Evolutionary conservation across 1,139 yeast genomes (phyloP).

Genomic region (Eremothecium sinecaudum): DNA sequence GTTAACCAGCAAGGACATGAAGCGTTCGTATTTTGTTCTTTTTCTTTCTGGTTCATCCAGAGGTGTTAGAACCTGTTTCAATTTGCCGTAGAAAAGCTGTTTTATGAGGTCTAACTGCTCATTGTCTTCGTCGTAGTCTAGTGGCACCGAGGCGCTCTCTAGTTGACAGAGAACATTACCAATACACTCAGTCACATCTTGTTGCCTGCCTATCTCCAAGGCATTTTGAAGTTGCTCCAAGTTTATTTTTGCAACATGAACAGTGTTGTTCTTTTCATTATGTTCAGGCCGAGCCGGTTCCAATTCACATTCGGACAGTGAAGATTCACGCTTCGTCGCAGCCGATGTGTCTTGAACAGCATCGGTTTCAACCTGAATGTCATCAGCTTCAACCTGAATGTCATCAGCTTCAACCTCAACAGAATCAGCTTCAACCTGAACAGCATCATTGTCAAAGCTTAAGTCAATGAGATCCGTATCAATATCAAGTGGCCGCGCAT

Average conservation of each 20-base stretch:
- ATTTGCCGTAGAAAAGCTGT: slow-evolving; percentile 67
- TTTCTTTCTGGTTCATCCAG: slow-evolving; percentile 25
- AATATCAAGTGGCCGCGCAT: slow-evolving; percentile 4
- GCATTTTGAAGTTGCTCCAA: slow-evolving; percentile 62
- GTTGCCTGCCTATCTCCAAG: slow-evolving; percentile 80
- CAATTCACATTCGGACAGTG: slow-evolving; percentile 8
- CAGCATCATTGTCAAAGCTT: slow-evolving; percentile 7
- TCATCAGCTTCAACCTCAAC: slow-evolving; percentile 8
- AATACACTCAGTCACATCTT: slow-evolving; percentile 94
- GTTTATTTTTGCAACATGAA: slow-evolving; percentile 38
- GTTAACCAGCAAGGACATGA: slow-evolving; percentile 71
- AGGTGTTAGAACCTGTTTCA: slow-evolving; percentile 46
- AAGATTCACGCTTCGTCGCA: slow-evolving; percentile 4
- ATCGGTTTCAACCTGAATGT: slow-evolving; percentile 8
- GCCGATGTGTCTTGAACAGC: slow-evolving; percentile 8
- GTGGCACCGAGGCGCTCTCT: slow-evolving; percentile 80
- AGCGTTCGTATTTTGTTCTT: slow-evolving; percentile 65
- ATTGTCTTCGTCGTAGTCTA: slow-evolving; percentile 54
- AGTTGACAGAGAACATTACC: slow-evolving; percentile 89
- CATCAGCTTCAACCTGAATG: slow-evolving; percentile 3
- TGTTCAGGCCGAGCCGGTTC: not conserved
- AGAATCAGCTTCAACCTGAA: slow-evolving; percentile 5
- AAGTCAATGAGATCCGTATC: not conserved
- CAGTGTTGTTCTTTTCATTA: not conserved
- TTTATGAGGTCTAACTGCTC: slow-evolving; percentile 79